Conservation (phyloP, 2,329 filamentous ascomycete genomes). For the Lachnellula arida region DNA sequence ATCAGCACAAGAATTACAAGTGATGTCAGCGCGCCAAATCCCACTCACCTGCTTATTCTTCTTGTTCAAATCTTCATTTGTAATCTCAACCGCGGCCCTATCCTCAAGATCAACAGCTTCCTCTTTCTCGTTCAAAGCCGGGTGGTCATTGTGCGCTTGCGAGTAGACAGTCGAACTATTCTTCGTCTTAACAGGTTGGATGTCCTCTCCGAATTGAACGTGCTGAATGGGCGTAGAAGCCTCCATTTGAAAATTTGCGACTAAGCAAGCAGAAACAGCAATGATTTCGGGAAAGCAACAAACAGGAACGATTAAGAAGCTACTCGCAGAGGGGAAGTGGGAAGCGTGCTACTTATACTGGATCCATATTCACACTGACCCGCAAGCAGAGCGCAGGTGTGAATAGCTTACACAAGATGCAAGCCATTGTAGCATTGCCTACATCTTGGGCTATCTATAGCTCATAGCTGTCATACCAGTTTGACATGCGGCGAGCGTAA, state of each 20-base stretch:
- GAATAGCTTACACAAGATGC: background rate
- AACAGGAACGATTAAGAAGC: background rate
- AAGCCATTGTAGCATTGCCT: background rate
- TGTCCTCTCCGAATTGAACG: slow-evolving; percentile 24
- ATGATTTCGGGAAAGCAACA: background rate
- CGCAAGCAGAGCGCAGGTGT: background rate
- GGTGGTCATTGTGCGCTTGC: slow-evolving; percentile 6
- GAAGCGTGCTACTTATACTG: background rate
- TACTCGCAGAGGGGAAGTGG: background rate
- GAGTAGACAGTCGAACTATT: slow-evolving; percentile 5
- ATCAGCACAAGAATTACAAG: background rate
- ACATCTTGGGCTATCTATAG: too few species aligned
- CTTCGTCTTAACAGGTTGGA: slow-evolving; percentile 17
- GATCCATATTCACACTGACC: background rate
- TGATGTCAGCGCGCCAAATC: background rate
- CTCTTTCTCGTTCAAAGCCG: slow-evolving; percentile 17
- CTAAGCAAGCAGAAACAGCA: background rate
- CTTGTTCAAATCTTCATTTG: slow-evolving; percentile 26
- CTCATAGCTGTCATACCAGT: background rate
- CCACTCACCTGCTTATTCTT: slow-evolving; percentile 29
- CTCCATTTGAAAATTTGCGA: slow-evolving; percentile 12
- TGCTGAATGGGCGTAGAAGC: slow-evolving; percentile 7
- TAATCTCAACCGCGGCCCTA: slow-evolving; percentile 19
- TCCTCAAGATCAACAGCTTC: slow-evolving; percentile 21
- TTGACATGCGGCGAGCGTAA: background rate